A percentile compares a stretch with the other conserved stretches of the same genome.
Evolutionary conservation across 768 basidiomycete species (phyloP).

Genomic region (Steccherinum ochraceum): DNA sequence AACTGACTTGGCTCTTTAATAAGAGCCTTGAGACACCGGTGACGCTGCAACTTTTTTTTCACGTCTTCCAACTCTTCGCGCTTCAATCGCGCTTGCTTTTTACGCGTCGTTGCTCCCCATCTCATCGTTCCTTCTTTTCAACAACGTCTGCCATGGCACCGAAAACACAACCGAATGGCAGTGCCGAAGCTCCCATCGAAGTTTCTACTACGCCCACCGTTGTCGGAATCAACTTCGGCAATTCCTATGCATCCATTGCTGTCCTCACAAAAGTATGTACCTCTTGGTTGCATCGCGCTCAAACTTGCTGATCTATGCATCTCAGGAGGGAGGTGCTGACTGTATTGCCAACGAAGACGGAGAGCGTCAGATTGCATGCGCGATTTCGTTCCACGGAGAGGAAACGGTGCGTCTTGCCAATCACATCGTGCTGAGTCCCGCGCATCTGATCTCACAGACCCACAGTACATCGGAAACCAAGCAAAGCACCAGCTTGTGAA

Average conservation of each 20-base stretch:
- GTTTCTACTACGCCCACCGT: conserved; percentile 43
- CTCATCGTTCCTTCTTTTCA: conserved; percentile 18
- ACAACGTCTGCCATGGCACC: not conserved
- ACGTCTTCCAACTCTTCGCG: too few species aligned
- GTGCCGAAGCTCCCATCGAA: conserved; percentile 35
- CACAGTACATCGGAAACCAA: conserved; percentile 91
- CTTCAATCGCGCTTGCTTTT: too few species aligned
- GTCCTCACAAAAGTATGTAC: conserved; percentile 81
- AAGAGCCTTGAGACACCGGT: too few species aligned
- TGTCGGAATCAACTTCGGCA: conserved; percentile 95
- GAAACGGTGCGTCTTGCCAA: conserved; percentile 59
- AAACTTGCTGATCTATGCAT: not conserved
- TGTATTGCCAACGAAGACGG: conserved; percentile 99
- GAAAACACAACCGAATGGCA: conserved; percentile 41
- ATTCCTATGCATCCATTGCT: conserved; percentile 91
- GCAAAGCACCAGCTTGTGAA: conserved; percentile 93
- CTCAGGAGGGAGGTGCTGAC: conserved; percentile 82
- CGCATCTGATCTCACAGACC: not conserved
- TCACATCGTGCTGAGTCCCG: not conserved
- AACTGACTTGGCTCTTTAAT: too few species aligned
- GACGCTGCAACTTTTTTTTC: not conserved
- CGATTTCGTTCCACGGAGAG: conserved; percentile 85
- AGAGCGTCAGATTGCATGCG: conserved; percentile 95
- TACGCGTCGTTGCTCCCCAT: too few species aligned
- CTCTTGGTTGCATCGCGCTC: not conserved